phyloP scores from a whole-genome alignment of 2,329 filamentous ascomycete genomes.

The Stachybotrys chlorohalonatus region DNA sequence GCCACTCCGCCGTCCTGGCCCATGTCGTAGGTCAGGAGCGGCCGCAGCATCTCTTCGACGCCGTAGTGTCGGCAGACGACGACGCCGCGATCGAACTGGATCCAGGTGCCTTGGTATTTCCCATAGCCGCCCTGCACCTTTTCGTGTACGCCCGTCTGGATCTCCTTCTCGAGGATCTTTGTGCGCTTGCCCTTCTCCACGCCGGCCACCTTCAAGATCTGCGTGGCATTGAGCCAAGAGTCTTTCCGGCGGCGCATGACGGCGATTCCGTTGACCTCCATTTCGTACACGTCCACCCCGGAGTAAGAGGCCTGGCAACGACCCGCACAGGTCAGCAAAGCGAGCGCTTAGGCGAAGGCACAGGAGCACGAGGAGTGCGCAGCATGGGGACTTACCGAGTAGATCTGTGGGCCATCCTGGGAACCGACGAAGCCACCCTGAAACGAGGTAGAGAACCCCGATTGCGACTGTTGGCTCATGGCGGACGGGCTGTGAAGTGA shows the following conservation, averaged over 20 bases:
- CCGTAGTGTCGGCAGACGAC: constrained; percentile 80
- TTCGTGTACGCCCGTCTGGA: constrained; percentile 90
- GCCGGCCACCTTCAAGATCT: constrained; percentile 94
- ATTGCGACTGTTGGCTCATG: constrained; percentile 46
- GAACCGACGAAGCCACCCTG: constrained; percentile 21
- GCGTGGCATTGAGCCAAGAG: constrained; percentile 95
- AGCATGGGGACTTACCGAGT: constrained; percentile 39
- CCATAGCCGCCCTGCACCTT: constrained; percentile 98
- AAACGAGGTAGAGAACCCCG: constrained; percentile 27
- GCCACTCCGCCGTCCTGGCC: constrained; percentile 64
- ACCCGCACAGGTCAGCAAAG: constrained; percentile 8
- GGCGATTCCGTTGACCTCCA: constrained; percentile 88
- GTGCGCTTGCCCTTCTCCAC: constrained; percentile 97
- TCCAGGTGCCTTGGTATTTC: constrained; percentile 99
- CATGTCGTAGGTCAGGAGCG: constrained; percentile 73
- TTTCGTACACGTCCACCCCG: constrained; percentile 93
- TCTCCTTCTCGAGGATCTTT: constrained; percentile 96
- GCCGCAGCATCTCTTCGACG: constrained; percentile 67
- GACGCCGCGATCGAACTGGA: constrained; percentile 82
- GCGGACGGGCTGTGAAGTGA: constrained; percentile 34
- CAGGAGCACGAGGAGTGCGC: not conserved
- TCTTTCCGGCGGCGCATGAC: constrained; percentile 95
- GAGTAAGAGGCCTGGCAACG: constrained; percentile 70
- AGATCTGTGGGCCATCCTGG: constrained; percentile 46
- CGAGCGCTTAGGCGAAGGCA: not conserved